A percentile compares a stretch with the other conserved stretches of the same genome.
Conservation (phyloP, 352 stramenopile species). For the Phytophthora agathidicida region DNA sequence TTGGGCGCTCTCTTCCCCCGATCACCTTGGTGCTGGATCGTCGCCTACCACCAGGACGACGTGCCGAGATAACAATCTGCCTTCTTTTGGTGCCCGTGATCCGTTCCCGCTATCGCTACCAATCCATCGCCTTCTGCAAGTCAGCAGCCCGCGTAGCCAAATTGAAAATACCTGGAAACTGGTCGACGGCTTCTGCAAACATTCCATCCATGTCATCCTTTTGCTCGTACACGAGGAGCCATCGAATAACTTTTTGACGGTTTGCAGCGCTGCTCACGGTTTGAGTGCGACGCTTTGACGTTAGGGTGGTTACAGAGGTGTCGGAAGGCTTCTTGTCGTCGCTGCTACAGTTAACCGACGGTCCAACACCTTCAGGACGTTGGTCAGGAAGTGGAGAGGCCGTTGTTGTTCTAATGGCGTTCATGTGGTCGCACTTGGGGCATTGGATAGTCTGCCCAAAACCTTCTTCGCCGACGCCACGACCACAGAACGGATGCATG, state of each 20-base stretch:
- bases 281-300: not conserved
- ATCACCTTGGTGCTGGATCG: not conserved
- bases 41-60: not conserved
- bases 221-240: not conserved
- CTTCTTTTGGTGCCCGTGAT: not conserved
- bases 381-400: not conserved
- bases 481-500: no score
- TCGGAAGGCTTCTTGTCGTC: not conserved
- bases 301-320: not conserved
- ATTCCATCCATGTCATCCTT: not conserved
- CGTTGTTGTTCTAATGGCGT: not conserved
- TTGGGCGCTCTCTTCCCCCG: not conserved
- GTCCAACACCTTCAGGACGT: not conserved
- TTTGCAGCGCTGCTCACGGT: not conserved
- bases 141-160: conserved; percentile 1
- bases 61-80: not conserved
- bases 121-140: not conserved
- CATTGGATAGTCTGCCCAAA: not conserved
- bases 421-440: not conserved
- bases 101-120: conserved; percentile 14
- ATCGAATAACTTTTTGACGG: not conserved
- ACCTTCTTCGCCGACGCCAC: not conserved
- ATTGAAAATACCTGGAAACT: conserved; percentile 14
- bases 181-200: no score
- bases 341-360: not conserved